These are phyloP conservation scores for Phytophthora pistaciae DNA, from an alignment of 352 stramenopile species.

Conservation along the genomic window DNA sequence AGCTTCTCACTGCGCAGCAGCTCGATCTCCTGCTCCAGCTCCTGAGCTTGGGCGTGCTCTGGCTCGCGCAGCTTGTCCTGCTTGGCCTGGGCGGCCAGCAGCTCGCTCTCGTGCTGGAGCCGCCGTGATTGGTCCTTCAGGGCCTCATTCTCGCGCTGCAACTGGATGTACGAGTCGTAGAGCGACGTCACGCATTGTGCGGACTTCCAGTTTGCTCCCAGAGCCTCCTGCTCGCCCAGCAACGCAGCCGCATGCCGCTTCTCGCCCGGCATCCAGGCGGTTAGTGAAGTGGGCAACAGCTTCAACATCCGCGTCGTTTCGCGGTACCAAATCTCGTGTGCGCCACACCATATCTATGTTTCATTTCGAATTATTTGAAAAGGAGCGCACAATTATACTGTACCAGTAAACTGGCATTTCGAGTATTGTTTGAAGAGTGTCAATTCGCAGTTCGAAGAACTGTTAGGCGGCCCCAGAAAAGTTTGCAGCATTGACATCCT, in stretches of 20 bases:
- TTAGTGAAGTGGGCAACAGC: conserved; percentile 13
- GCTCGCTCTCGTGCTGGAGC: conserved; percentile 23
- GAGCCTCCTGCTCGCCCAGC: conserved; percentile 20
- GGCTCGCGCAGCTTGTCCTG: conserved; percentile 19
- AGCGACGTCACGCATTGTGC: conserved; percentile 80
- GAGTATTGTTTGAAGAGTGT: no score
- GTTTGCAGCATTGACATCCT: no score
- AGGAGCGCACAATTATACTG: no score
- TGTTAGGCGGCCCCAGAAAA: no score
- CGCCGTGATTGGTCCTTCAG: conserved; percentile 27
- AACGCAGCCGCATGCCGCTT: conserved; percentile 21
- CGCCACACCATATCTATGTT: background rate
- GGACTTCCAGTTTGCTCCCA: conserved; percentile 73
- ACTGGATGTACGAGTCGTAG: conserved; percentile 75
- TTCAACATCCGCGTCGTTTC: conserved; percentile 18
- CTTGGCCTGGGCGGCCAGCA: conserved; percentile 7
- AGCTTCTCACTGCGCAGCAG: conserved; percentile 63
- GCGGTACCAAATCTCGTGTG: background rate
- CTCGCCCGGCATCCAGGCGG: conserved; percentile 26
- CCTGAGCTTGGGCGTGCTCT: conserved; percentile 25
- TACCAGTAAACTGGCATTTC: no score
- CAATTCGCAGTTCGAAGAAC: no score
- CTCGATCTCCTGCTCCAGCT: conserved; percentile 54
- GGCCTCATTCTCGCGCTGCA: conserved; percentile 60
- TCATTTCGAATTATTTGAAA: no score